phyloP scores from a whole-genome alignment of 2,329 filamentous ascomycete species.

The Pseudogymnoascus sp. region DNA sequence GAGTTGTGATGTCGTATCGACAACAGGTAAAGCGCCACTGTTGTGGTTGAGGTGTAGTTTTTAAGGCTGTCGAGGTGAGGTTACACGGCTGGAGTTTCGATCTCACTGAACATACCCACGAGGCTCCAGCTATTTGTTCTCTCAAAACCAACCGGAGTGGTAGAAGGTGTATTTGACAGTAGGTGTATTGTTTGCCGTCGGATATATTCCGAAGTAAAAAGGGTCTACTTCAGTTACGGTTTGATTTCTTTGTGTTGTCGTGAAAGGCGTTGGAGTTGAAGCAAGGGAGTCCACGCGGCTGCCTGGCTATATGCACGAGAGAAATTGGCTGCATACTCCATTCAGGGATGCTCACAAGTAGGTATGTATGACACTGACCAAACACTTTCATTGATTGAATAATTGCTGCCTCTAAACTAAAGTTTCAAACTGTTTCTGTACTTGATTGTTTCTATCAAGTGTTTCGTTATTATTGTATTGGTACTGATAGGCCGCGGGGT shows the following conservation, averaged over 20 bases:
- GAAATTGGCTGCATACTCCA: neutral
- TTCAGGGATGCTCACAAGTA: neutral
- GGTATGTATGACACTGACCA: neutral
- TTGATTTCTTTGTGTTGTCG: neutral
- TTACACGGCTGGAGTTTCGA: neutral
- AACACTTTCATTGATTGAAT: neutral
- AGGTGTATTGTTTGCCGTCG: neutral
- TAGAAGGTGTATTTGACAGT: neutral
- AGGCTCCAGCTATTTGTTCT: neutral
- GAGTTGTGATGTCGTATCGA: constrained; percentile 1
- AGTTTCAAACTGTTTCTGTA: neutral
- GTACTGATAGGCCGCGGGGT: neutral
- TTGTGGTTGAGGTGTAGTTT: neutral
- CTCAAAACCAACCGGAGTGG: neutral
- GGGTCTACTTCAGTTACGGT: neutral
- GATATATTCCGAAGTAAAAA: neutral
- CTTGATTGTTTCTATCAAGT: neutral
- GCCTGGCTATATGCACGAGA: neutral
- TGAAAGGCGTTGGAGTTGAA: neutral
- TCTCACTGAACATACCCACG: neutral
- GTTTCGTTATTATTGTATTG: neutral
- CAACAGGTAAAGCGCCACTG: neutral
- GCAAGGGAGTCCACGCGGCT: neutral
- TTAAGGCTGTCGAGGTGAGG: neutral
- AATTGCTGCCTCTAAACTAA: neutral